phyloP scores from a whole-genome alignment of 176 grass and related monocot species.

The Miscanthus lutarioriparius region DNA sequence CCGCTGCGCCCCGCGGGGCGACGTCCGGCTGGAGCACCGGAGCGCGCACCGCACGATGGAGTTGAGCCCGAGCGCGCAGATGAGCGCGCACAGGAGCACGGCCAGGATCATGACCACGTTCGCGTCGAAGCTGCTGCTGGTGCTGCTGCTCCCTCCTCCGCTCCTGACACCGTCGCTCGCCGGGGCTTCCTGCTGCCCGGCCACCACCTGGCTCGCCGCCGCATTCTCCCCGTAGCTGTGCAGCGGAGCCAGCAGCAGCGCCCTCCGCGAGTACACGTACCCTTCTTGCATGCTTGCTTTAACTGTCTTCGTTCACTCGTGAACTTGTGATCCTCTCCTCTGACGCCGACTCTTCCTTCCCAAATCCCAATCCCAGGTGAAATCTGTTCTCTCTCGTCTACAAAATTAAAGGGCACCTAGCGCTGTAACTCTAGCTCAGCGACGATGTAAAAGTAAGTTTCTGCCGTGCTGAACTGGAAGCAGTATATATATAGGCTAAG shows the following conservation, averaged over 20 bases:
- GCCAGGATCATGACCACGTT: constrained; percentile 89
- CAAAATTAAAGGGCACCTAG: background rate
- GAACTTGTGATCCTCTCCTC: background rate
- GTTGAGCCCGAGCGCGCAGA: constrained; percentile 83
- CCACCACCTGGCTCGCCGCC: constrained; percentile 18
- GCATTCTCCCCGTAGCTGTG: constrained; percentile 35
- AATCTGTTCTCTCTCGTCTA: background rate
- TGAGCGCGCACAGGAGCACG: constrained; percentile 72
- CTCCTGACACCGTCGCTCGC: background rate
- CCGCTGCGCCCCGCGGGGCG: background rate
- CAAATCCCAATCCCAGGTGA: background rate
- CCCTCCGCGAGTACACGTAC: constrained; percentile 52
- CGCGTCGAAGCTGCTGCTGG: constrained; percentile 57
- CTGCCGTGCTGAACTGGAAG: constrained; percentile 1
- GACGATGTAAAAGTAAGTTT: constrained; percentile 29
- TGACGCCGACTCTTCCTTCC: background rate
- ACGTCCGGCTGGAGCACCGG: constrained; percentile 54
- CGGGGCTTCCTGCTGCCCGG: constrained; percentile 10
- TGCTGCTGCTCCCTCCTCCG: background rate
- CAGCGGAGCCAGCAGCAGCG: constrained; percentile 48
- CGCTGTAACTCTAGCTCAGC: constrained; percentile 22
- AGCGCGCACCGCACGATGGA: constrained; percentile 77
- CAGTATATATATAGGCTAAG: constrained; percentile 39
- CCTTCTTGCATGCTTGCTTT: constrained; percentile 16
- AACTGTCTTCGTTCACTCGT: background rate